Conservation (phyloP, 306 rosid genomes). For the Vigna reflexopilosa region DNA sequence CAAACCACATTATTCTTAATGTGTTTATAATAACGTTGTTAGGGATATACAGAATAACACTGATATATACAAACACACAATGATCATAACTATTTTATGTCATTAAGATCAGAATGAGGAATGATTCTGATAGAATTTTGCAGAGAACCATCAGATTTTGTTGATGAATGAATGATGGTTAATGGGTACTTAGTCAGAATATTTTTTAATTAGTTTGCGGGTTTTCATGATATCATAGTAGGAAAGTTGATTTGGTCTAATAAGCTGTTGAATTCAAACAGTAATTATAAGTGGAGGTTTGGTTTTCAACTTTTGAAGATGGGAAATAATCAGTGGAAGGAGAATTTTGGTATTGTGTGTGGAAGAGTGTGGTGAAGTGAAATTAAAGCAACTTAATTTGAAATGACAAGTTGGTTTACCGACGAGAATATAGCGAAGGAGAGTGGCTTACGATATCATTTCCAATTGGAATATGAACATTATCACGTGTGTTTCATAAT, state of each 20-base stretch:
- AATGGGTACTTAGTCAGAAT: slow-evolving; percentile 35
- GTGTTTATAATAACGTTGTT: too few species aligned
- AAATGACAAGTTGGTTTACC: slow-evolving; percentile 47
- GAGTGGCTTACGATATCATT: slow-evolving; percentile 57
- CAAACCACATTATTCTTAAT: too few species aligned
- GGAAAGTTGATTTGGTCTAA: slow-evolving; percentile 51
- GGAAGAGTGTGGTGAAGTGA: slow-evolving; percentile 52
- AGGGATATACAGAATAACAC: too few species aligned
- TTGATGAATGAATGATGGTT: slow-evolving; percentile 33
- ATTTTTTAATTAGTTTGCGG: slow-evolving; percentile 31
- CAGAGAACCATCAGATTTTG: too few species aligned
- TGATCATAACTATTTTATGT: neutral
- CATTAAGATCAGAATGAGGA: slow-evolving; percentile 4
- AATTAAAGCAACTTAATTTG: slow-evolving; percentile 59
- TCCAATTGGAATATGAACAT: slow-evolving; percentile 48
- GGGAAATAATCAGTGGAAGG: slow-evolving; percentile 32
- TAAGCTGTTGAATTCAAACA: slow-evolving; percentile 41
- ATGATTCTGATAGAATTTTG: slow-evolving; percentile 26
- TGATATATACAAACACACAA: too few species aligned
- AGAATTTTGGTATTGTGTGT: slow-evolving; percentile 25
- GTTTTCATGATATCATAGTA: slow-evolving; percentile 17
- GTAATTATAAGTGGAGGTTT: slow-evolving; percentile 50
- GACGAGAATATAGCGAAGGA: slow-evolving; percentile 37
- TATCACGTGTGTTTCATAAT: slow-evolving; percentile 40
- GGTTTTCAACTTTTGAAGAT: slow-evolving; percentile 37